phyloP scores from a whole-genome alignment of 2,329 filamentous ascomycete genomes.

The Beauveria sp. region DNA sequence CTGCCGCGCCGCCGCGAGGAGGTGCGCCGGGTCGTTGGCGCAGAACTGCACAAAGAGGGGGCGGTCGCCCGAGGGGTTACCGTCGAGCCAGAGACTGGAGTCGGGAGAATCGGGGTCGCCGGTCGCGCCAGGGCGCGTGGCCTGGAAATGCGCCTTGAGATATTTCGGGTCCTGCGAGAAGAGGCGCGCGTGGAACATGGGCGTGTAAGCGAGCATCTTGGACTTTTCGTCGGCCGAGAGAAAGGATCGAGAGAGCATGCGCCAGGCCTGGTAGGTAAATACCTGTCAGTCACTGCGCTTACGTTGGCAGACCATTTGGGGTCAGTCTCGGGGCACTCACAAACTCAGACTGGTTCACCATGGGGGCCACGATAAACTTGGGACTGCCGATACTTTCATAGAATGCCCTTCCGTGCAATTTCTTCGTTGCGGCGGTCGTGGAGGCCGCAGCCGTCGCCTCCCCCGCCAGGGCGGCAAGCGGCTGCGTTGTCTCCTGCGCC shows the following conservation, averaged over 20 bases:
- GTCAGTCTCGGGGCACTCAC: conserved; percentile 42
- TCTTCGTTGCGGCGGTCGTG: conserved; percentile 31
- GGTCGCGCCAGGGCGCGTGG: conserved; percentile 33
- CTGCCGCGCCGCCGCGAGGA: conserved; percentile 69
- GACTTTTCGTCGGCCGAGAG: conserved; percentile 58
- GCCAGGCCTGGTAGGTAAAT: conserved; percentile 65
- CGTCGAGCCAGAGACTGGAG: conserved; percentile 61
- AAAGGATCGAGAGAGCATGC: conserved; percentile 91
- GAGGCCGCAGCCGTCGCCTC: conserved; percentile 9
- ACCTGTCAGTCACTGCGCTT: not conserved
- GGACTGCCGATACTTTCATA: conserved; percentile 93
- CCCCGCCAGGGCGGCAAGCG: not conserved
- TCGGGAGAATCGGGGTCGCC: conserved; percentile 6
- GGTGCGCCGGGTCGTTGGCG: conserved; percentile 73
- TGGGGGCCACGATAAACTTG: conserved; percentile 84
- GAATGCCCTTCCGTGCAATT: conserved; percentile 78
- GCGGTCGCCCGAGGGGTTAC: conserved; percentile 74
- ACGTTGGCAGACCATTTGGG: too few species aligned
- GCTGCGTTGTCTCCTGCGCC: conserved; percentile 1
- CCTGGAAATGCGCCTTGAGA: conserved; percentile 74
- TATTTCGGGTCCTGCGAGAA: conserved; percentile 73
- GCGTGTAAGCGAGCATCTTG: conserved; percentile 77
- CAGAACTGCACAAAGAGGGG: conserved; percentile 97
- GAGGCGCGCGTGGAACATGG: conserved; percentile 91
- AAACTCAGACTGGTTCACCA: conserved; percentile 98